Percentiles rank a stretch among this genome's conserved stretches.
Evolutionary conservation across 345 rosid species (phyloP).

Genomic region (Viola odorata): DNA sequence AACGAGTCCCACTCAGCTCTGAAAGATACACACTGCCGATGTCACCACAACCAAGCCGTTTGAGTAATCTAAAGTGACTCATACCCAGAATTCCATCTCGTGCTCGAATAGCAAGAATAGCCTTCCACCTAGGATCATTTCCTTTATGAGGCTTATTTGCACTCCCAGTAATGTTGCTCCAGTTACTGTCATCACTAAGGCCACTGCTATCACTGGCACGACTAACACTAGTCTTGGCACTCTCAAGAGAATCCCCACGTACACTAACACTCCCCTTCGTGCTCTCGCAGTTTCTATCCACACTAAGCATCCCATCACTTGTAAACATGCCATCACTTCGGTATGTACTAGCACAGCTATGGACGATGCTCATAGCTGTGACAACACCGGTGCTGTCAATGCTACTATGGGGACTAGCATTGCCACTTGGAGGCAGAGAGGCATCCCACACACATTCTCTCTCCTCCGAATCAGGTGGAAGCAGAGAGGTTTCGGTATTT

Average conservation of each 20-base stretch:
- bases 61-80: slow-evolving; percentile 89
- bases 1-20: slow-evolving; percentile 81
- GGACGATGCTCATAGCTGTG: slow-evolving; percentile 76
- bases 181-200: slow-evolving; percentile 87
- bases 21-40: slow-evolving; percentile 97
- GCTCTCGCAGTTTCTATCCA: slow-evolving; percentile 65
- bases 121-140: slow-evolving; percentile 96
- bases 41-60: slow-evolving; percentile 95
- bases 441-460: slow-evolving; percentile 97
- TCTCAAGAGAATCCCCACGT: slow-evolving; percentile 75
- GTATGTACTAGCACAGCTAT: slow-evolving; percentile 44
- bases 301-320: slow-evolving; percentile 72
- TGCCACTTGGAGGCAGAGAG: slow-evolving; percentile 89
- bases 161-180: slow-evolving; percentile 88
- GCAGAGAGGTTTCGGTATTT: slow-evolving; percentile 52
- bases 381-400: slow-evolving; percentile 65
- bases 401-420: slow-evolving; percentile 83
- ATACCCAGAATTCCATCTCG: slow-evolving; percentile 89
- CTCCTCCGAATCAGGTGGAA: slow-evolving; percentile 64
- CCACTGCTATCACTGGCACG: slow-evolving; percentile 84
- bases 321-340: slow-evolving; percentile 53
- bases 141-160: slow-evolving; percentile 97
- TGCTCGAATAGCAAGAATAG: slow-evolving; percentile 74
- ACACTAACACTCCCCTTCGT: slow-evolving; percentile 49
- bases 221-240: slow-evolving; percentile 75